phyloP scores from a whole-genome alignment of 1,284 basidiomycete species.

The Trametes sp. region DNA sequence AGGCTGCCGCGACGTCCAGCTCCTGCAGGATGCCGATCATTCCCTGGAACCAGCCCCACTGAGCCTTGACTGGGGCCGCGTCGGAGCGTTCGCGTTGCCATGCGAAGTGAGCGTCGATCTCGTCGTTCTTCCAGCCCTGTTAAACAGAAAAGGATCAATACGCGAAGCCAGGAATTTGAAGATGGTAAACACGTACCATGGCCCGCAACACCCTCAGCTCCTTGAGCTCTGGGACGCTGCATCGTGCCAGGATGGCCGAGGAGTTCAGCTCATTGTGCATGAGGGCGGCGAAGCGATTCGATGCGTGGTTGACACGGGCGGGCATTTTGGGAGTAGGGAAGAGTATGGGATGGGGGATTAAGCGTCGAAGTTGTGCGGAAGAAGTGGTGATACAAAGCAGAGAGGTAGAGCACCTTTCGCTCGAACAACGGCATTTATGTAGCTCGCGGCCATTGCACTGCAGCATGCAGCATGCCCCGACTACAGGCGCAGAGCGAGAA shows the following conservation, averaged over 20 bases:
- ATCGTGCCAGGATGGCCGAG: background rate
- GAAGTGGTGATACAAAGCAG: no score
- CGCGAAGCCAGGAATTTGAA: background rate
- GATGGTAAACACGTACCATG: background rate
- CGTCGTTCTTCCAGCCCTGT: constrained; percentile 19
- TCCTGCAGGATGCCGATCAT: constrained; percentile 32
- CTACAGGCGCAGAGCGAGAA: no score
- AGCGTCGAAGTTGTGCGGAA: background rate
- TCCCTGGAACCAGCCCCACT: constrained; percentile 23
- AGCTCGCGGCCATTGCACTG: no score
- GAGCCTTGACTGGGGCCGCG: background rate
- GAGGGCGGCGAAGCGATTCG: background rate
- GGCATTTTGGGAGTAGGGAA: background rate
- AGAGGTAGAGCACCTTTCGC: background rate
- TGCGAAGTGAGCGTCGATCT: constrained; percentile 8
- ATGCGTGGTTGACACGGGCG: background rate
- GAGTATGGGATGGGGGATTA: background rate
- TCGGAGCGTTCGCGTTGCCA: constrained; percentile 1
- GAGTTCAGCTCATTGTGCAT: background rate
- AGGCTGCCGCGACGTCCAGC: constrained; percentile 20
- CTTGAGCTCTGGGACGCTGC: background rate
- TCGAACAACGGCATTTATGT: no score
- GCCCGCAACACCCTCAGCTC: background rate
- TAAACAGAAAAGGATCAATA: background rate
- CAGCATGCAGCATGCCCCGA: no score